Base-by-base conservation (phyloP, 2,329 filamentous ascomycete species). In the Elsinoe perseae region DNA sequence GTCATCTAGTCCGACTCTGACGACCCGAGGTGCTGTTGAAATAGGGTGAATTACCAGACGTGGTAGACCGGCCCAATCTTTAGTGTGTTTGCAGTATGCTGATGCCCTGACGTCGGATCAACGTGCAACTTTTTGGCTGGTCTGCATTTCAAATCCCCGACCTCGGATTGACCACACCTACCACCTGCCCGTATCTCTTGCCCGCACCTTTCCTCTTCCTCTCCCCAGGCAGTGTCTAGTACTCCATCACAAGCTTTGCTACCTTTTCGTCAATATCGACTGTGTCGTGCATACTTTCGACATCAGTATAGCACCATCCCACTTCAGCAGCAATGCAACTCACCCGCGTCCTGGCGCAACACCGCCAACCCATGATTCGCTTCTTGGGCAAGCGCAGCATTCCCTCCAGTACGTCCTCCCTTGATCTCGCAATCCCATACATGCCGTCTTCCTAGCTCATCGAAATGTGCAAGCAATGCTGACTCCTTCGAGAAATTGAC, bases 401-500 rank as follows among this genome's bases (percentile, higher is more conserved):
- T 18, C 75, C 75, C 20, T 63, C 69, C 63, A 68, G 75, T 77
- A 66, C 9, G 6, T 27, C 10, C 32, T 52, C 7, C 16, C 48
- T 14, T 16, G 40, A 7, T 42, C 50, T 28, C 20, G 16, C n/a
- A 53, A 32, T 32, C 46, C 10, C 34, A 8, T 3, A 16, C 50
- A 14, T 42, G 30, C 18, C n/a, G 34, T 21, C 40, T 44, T 23
- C 32, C 43, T 43, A 9, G 21, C 25, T 6, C 40, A 61, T 66
- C 57, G 46, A 42, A 21, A 27, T 27, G n/a, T 46, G 54, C 52
- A 52, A 58, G 43, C 9, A 58, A 38, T 42, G 27, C 20, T 55
- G 50, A 48, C 57, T 50, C 60, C 55, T 57, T 60, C 14, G 72
- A 89, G 86, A 84, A 64, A 67, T 89, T 67, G 86, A 90, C 77